Conservation (phyloP, 305 asterid species). For the Nicotiana rustica region DNA sequence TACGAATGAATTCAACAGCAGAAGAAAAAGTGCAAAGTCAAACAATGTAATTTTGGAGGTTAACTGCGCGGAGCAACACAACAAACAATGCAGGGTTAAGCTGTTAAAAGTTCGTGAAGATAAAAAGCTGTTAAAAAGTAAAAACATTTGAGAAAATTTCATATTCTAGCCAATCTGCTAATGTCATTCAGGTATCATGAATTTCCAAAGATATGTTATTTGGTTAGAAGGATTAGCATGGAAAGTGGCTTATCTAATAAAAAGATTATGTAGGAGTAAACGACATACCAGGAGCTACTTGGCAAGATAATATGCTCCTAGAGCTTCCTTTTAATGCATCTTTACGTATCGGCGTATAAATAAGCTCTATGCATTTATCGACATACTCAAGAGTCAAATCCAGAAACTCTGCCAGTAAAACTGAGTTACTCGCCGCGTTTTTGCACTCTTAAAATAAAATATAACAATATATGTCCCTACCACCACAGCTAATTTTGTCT, state of each 20-base stretch:
- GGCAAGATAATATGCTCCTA: constrained; percentile 63
- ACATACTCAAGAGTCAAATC: constrained; percentile 81
- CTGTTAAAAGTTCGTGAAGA: constrained; percentile 9
- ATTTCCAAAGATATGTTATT: neutral
- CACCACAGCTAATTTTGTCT: constrained; percentile 73
- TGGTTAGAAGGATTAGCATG: neutral
- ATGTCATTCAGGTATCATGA: constrained; percentile 9
- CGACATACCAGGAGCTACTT: constrained; percentile 82
- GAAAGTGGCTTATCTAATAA: constrained; percentile 25
- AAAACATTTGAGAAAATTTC: neutral
- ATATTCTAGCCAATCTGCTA: constrained; percentile 2
- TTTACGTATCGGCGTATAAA: constrained; percentile 82
- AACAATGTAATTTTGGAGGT: constrained; percentile 11
- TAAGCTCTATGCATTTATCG: constrained; percentile 76
- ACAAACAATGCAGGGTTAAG: neutral
- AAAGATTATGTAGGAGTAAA: constrained; percentile 29
- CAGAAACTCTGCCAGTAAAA: constrained; percentile 64
- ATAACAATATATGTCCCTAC: constrained; percentile 46
- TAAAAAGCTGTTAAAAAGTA: neutral
- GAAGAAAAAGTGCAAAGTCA: neutral
- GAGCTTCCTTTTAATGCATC: constrained; percentile 86
- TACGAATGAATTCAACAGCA: constrained; percentile 6
- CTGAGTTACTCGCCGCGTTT: constrained; percentile 34
- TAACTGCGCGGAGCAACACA: neutral
- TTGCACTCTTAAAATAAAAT: constrained; percentile 36